These are phyloP conservation scores for Xylona heveae DNA, from an alignment of 495 filamentous ascomycete species.

Conservation along the genomic window DNA sequence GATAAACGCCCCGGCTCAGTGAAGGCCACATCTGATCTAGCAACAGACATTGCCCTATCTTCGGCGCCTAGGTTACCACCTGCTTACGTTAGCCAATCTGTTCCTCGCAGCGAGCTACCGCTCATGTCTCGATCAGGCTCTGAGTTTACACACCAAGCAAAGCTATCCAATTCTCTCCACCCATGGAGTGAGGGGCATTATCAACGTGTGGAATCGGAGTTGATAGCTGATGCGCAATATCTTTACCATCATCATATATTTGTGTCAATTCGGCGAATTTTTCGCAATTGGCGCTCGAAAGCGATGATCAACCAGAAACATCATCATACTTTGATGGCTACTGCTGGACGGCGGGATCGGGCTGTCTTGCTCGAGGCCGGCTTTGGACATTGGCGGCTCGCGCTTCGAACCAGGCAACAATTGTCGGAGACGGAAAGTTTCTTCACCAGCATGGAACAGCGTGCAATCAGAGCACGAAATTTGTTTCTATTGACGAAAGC, in stretches of 20 bases:
- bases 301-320: slow-evolving; percentile 23
- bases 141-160: too few relatives aligned
- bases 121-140: too few relatives aligned
- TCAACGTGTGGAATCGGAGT: too few relatives aligned
- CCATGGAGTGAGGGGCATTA: too few relatives aligned
- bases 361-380: slow-evolving; percentile 30
- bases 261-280: slow-evolving; percentile 22
- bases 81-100: too few relatives aligned
- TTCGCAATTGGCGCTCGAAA: slow-evolving; percentile 32
- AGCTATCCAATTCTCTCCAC: too few relatives aligned
- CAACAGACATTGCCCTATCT: too few relatives aligned
- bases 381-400: slow-evolving; percentile 34
- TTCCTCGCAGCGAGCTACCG: too few relatives aligned
- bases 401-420: slow-evolving; percentile 25
- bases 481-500: slow-evolving; percentile 47
- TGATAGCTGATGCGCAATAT: slow-evolving; percentile 35
- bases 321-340: slow-evolving; percentile 23
- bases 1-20: too few relatives aligned
- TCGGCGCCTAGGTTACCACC: too few relatives aligned
- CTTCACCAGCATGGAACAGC: slow-evolving; percentile 35
- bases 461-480: slow-evolving; percentile 38
- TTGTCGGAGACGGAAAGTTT: slow-evolving; percentile 32
- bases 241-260: slow-evolving; percentile 31
- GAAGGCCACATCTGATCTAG: too few relatives aligned
- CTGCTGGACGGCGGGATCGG: slow-evolving; percentile 29